Base-by-base conservation (phyloP, 352 stramenopile species). In the Globisporangium abappressorium region DNA sequence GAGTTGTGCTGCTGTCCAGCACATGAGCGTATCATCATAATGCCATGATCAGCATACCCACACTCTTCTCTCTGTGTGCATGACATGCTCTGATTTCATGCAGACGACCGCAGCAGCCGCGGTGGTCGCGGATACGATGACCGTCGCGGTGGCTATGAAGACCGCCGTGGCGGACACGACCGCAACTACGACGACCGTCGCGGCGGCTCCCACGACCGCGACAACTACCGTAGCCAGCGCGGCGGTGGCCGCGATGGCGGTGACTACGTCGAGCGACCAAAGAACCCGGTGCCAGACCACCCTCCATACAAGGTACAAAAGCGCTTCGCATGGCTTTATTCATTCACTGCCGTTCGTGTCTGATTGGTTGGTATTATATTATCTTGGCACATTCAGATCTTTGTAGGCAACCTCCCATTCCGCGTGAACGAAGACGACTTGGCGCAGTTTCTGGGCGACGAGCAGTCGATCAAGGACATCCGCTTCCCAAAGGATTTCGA, bases 381-480 rank as follows among this genome's bases (percentile, higher is more conserved):
- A 46, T 20, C 15, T 6, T 60, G 20, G 38, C 30, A 9, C 64
- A 22, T n/a, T 33, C 38, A 95, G 87, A 69, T 87, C 46, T 96
- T 82, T 53, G 76, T 95, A 41, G 89, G 87, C 63, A 96, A 96
- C 75, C 71, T 96, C 65, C 75, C 86, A 46, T 95, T 91, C 76
- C 73, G 77, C 41, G 71, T 85, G 64, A 77, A 70, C 51, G 83
- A 92, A 70, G 73, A 90, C 62, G 86, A 95, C 28, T 63, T 96
- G 58, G 85, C 79, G 18, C 76, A 89, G 18, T 93, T 93, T 58
- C 77, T 93, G 14, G 79, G 80, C 12, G 55, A 76, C 3, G 65
- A 90, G 2, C 73, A 79, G 18, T 18, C 54, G 46, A 85, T 95
- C 62, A 70, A 58, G 30, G 82, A 95, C 69, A 87, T 96, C 28